Base-by-base conservation (phyloP, 306 rosid genomes). In the Lagenaria siceraria region DNA sequence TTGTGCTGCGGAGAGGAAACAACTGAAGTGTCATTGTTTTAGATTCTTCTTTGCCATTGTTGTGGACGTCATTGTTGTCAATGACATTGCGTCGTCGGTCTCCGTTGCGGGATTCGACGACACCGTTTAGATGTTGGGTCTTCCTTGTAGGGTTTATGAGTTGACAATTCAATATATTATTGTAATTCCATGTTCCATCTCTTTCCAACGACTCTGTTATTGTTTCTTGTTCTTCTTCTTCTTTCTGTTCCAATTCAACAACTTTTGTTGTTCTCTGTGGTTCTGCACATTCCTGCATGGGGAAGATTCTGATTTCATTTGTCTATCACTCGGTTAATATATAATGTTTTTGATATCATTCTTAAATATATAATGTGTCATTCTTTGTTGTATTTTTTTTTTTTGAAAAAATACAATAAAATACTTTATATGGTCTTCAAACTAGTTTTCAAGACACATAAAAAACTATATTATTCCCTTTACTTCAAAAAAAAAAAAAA, bases 1-100 rank as follows among this genome's bases (percentile, higher is more conserved):
- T 27, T 8, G 25, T 31, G 27, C 80, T 77, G 18, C 52, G n/a
- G 13, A 78, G 74, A 21, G 80, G 80, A 78, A 78, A 78, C 8
- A 78, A 48, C 24, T 78, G 51, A 31, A 78, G 80, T n/a, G 80
- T 63, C 46, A 4, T 63, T 25, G 46, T 21, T 49, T 76, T 22
- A 15, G 36, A 56, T 5, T 24, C 24, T 0, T 42, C 4, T 9
- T n/a, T 21, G 1, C 3, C 63, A 1, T 11, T 0, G 51, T 2
- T 5, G 33, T 22, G 17, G 0, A 18, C 33, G 3, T 9, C 25
- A 19, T 24, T 3, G 61, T 2, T 5, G 35, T 24, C 29, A 0
- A 19, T 21, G 1, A 18, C 27, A 19, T 24, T 3, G 61, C 31
- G 8, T 17, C n/a, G 18, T 25, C 8, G n/a, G 10, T 52, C 63